Conservation (phyloP, 148 eudicot species). For the Heliamphora exappendiculata region DNA sequence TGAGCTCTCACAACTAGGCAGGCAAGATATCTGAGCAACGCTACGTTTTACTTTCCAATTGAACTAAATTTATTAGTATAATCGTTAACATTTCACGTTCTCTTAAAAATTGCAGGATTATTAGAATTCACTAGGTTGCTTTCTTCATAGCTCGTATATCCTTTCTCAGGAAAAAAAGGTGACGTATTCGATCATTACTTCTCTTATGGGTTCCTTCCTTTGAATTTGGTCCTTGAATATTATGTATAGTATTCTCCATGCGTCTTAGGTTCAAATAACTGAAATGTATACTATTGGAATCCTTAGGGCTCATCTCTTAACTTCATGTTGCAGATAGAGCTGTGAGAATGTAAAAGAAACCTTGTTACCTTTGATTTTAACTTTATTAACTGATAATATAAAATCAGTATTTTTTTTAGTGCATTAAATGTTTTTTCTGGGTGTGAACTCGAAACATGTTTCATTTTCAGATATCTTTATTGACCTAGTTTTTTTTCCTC, state of each 20-base stretch:
- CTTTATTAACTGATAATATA: background rate
- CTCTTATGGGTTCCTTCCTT: background rate
- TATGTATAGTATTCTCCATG: background rate
- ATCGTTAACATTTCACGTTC: background rate
- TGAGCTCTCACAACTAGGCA: slow-evolving; percentile 71
- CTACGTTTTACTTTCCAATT: background rate
- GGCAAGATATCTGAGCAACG: slow-evolving; percentile 26
- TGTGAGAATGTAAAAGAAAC: background rate
- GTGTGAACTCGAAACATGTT: too few species aligned
- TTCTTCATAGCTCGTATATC: background rate
- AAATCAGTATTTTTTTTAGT: too few species aligned
- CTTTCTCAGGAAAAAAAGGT: background rate
- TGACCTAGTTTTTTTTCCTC: too few species aligned
- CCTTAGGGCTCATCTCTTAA: background rate
- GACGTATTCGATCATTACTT: slow-evolving; percentile 5
- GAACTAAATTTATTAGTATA: background rate
- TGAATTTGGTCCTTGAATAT: too few species aligned
- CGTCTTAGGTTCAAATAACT: background rate
- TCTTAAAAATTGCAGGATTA: slow-evolving; percentile 26
- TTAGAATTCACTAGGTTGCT: slow-evolving; percentile 19
- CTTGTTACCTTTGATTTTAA: background rate
- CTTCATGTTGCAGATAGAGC: background rate
- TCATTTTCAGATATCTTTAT: background rate
- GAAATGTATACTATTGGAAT: background rate
- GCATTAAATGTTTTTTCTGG: too few species aligned